Evolutionary conservation across 108 stramenopile genomes (phyloP).

Genomic region (Aurantiochytrium sp.): DNA sequence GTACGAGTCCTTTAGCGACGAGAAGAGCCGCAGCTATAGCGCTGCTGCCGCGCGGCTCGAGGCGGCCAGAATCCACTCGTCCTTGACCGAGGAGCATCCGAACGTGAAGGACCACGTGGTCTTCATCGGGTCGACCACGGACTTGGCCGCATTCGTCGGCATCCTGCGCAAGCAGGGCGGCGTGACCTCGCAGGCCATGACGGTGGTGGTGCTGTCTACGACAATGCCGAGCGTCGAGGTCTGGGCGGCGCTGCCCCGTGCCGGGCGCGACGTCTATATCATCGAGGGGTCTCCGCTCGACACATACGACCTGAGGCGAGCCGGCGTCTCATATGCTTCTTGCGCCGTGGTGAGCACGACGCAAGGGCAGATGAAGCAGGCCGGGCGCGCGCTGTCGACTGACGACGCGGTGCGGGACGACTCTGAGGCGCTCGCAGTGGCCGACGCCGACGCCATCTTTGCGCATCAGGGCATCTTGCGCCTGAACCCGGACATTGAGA

Average conservation of each 20-base stretch:
- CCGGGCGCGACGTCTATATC: background rate
- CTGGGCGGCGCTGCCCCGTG: background rate
- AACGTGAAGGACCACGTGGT: background rate
- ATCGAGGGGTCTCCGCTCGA: background rate
- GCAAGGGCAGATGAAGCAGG: background rate
- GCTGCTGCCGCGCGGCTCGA: background rate
- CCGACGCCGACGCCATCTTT: conserved; percentile 24
- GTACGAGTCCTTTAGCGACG: no score
- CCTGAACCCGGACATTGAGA: background rate
- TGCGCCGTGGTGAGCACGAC: background rate
- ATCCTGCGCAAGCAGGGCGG: background rate
- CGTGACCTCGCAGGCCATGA: background rate
- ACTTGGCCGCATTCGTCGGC: background rate
- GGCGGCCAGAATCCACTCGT: background rate
- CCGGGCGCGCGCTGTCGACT: background rate
- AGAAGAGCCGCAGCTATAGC: no score
- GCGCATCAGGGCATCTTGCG: background rate
- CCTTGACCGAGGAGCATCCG: background rate
- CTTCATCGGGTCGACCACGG: background rate
- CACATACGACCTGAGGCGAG: background rate
- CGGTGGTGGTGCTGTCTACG: background rate
- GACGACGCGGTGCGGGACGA: background rate
- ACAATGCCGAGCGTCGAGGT: background rate
- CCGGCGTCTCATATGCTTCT: background rate
- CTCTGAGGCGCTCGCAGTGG: background rate